Conservation (phyloP, 2,329 filamentous ascomycete genomes). For the Epichloe gansuensis region DNA sequence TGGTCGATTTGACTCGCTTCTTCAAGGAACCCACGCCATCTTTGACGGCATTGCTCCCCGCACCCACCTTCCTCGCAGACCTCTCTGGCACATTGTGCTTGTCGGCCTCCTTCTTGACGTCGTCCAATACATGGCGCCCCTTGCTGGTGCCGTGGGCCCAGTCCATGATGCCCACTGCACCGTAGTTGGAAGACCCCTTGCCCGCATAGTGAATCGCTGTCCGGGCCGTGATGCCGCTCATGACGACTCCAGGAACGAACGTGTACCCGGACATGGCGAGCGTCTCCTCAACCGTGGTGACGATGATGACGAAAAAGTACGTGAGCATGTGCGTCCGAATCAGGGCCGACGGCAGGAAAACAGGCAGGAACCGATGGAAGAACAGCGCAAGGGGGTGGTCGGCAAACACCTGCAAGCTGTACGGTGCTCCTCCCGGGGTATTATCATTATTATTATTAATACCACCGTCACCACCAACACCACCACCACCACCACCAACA, state of each 20-base stretch:
- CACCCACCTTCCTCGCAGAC: conserved; percentile 19
- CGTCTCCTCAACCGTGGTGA: conserved; percentile 54
- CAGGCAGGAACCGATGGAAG: conserved; percentile 48
- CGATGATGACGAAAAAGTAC: conserved; percentile 49
- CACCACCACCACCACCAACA: too few relatives aligned
- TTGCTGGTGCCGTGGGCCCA: conserved; percentile 45
- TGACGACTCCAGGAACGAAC: conserved; percentile 38
- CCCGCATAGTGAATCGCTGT: conserved; percentile 32
- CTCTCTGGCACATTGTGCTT: conserved; percentile 39
- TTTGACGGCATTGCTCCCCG: conserved; percentile 19
- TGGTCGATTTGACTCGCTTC: conserved; percentile 15
- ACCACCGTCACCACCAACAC: too few relatives aligned
- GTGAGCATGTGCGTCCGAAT: conserved; percentile 61
- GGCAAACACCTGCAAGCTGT: conserved; percentile 49
- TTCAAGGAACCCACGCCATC: conserved; percentile 18
- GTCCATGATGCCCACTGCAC: conserved; percentile 49
- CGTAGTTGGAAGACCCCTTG: conserved; percentile 45
- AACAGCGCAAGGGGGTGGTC: conserved; percentile 57
- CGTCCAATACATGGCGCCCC: conserved; percentile 38
- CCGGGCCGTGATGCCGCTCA: conserved; percentile 36
- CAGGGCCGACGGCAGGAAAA: conserved; percentile 51
- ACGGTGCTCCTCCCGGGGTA: conserved; percentile 39
- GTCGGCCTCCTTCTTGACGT: conserved; percentile 41
- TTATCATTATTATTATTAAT: too few relatives aligned
- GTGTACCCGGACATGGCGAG: conserved; percentile 57